phyloP scores from a whole-genome alignment of 2,329 filamentous ascomycete species.

The Cladorrhinum sp. region DNA sequence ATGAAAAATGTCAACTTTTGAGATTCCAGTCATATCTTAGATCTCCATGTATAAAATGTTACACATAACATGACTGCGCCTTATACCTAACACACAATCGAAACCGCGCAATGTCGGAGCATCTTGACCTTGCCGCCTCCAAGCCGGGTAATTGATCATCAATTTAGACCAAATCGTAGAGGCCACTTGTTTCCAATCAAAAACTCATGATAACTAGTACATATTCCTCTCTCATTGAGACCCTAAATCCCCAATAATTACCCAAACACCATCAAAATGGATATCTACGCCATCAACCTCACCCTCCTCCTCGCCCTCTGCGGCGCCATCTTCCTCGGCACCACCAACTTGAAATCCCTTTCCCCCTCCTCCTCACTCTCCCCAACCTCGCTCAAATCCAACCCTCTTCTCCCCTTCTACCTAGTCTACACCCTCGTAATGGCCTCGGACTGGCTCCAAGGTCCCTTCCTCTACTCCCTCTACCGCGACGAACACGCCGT shows the following conservation, averaged over 20 bases:
- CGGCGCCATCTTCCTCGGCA: slow-evolving; percentile 26
- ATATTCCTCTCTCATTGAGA: neutral
- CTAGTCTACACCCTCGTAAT: slow-evolving; percentile 48
- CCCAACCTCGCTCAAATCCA: slow-evolving; percentile 2
- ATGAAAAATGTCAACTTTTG: too few relatives aligned
- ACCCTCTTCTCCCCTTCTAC: slow-evolving; percentile 36
- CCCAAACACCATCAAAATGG: slow-evolving; percentile 20
- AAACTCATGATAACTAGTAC: neutral
- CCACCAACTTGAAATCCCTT: neutral
- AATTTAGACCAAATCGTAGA: slow-evolving; percentile 1
- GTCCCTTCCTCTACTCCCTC: slow-evolving; percentile 37
- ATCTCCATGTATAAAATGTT: neutral
- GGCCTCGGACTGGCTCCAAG: slow-evolving; percentile 51
- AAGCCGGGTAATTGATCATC: slow-evolving; percentile 13
- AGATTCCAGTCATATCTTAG: neutral
- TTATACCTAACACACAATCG: neutral
- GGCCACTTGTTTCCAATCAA: slow-evolving; percentile 12
- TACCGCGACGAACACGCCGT: slow-evolving; percentile 35
- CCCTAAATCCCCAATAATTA: neutral
- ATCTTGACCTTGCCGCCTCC: slow-evolving; percentile 6
- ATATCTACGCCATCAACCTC: slow-evolving; percentile 37
- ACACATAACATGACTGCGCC: too few relatives aligned
- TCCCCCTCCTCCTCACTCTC: neutral
- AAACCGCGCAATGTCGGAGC: slow-evolving; percentile 4
- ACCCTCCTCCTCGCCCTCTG: slow-evolving; percentile 34